Evolutionary conservation across 164 flowering plant species (phyloP).

Genomic region (Amborella trichopoda): DNA sequence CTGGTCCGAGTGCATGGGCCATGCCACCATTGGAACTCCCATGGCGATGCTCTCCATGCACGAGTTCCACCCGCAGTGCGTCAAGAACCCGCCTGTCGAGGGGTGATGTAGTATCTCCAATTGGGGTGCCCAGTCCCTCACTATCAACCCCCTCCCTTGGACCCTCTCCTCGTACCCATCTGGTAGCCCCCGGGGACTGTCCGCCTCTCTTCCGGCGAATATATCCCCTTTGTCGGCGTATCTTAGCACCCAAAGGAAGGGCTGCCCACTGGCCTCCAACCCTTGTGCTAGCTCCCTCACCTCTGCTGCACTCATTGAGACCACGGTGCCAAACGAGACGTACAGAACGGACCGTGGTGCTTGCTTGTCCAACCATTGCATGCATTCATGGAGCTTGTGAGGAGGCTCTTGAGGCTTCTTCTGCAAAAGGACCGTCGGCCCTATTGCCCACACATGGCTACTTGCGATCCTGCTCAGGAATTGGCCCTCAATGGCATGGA

Average conservation of each 20-base stretch:
- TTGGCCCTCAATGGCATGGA: background rate
- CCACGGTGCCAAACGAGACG: slow-evolving; percentile 33
- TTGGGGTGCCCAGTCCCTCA: slow-evolving; percentile 44
- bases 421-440: slow-evolving; percentile 41
- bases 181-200: slow-evolving; percentile 16
- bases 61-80: slow-evolving; percentile 52
- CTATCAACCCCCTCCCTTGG: slow-evolving; percentile 20
- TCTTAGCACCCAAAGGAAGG: slow-evolving; percentile 35
- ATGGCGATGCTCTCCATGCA: slow-evolving; percentile 31
- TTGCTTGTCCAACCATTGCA: slow-evolving; percentile 43
- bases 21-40: slow-evolving; percentile 46
- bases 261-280: slow-evolving; percentile 29
- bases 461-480: slow-evolving; percentile 6
- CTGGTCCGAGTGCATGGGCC: slow-evolving; percentile 80
- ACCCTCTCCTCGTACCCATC: slow-evolving; percentile 41
- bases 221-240: slow-evolving; percentile 4
- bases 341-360: slow-evolving; percentile 29
- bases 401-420: background rate
- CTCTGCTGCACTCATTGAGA: slow-evolving; percentile 23
- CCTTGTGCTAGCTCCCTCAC: slow-evolving; percentile 37
- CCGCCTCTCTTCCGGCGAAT: background rate
- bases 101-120: slow-evolving; percentile 30
- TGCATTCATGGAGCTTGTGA: slow-evolving; percentile 5
- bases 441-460: slow-evolving; percentile 36
- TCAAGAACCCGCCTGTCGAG: slow-evolving; percentile 38